Percentiles rank a stretch among this genome's conserved stretches.
Conservation (phyloP, 2,329 filamentous ascomycete species). For the Sporothrix protearum region DNA sequence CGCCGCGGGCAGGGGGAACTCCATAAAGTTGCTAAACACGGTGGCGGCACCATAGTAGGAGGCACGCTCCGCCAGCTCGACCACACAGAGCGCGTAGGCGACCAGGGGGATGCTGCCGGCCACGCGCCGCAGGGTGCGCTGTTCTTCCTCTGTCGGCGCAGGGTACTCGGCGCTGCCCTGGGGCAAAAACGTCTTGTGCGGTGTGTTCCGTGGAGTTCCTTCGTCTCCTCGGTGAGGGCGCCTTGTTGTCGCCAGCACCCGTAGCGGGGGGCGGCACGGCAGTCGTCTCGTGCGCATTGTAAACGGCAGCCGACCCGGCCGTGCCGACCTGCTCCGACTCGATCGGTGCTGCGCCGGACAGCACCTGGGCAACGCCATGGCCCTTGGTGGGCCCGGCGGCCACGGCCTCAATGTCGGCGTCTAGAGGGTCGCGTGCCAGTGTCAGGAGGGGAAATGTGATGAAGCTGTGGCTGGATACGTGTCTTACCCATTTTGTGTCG, state of each 20-base stretch:
- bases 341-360: not conserved
- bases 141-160: not conserved
- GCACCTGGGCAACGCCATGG: not conserved
- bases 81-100: not conserved
- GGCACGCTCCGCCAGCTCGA: conserved; percentile 46
- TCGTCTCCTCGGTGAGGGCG: not conserved
- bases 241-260: not conserved
- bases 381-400: not conserved
- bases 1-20: conserved; percentile 48
- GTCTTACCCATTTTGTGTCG: not conserved
- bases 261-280: not conserved
- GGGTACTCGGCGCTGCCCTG: not conserved
- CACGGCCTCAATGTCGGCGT: not conserved
- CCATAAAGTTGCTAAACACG: conserved; percentile 54
- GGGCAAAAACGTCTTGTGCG: not conserved
- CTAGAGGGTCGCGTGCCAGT: not conserved
- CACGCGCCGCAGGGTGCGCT: not conserved
- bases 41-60: conserved; percentile 51
- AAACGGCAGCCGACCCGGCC: not conserved
- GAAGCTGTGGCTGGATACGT: not conserved
- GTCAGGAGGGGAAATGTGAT: not conserved
- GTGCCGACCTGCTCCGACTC: not conserved
- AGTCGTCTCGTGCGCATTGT: not conserved
- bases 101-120: not conserved
- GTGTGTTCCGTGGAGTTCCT: not conserved